phyloP scores from a whole-genome alignment of 805 yeast species.

The Peterozyma toletana region DNA sequence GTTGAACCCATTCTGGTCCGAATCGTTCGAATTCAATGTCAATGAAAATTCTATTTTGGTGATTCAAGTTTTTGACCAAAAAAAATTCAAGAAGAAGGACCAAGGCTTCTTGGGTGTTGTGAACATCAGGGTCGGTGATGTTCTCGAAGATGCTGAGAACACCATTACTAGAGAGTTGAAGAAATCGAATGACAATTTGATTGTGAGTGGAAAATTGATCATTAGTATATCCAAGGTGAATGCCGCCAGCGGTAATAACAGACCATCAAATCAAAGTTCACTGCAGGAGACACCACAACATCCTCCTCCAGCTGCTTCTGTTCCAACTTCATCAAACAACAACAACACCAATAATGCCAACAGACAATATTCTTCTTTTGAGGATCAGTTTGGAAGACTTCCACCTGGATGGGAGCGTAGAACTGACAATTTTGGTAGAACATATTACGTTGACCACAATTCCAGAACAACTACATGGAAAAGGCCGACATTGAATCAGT shows the following conservation, averaged over 20 bases:
- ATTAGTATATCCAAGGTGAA: slow-evolving; percentile 47
- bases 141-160: slow-evolving; percentile 68
- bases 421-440: slow-evolving; percentile 94
- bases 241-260: slow-evolving; percentile 2
- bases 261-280: neutral
- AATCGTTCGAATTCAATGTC: slow-evolving; percentile 69
- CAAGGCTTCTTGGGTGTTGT: slow-evolving; percentile 98
- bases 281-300: slow-evolving; percentile 4
- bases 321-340: slow-evolving; percentile 12
- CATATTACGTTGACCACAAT: slow-evolving; percentile 96
- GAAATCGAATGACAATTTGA: slow-evolving; percentile 83
- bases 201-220: slow-evolving; percentile 89
- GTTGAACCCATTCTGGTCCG: slow-evolving; percentile 97
- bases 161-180: slow-evolving; percentile 90
- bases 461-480: slow-evolving; percentile 99
- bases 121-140: slow-evolving; percentile 84
- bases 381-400: slow-evolving; percentile 91
- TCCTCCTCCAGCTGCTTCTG: slow-evolving; percentile 14
- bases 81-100: slow-evolving; percentile 95
- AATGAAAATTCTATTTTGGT: slow-evolving; percentile 80
- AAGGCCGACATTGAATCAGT: slow-evolving; percentile 80
- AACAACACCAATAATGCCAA: slow-evolving; percentile 12
- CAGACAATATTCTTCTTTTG: slow-evolving; percentile 86
- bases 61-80: slow-evolving; percentile 93
- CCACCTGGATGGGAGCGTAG: slow-evolving; percentile 99